These are phyloP conservation scores for Rauvolfia tetraphylla DNA, from an alignment of 257 asterid species.

Conservation along the genomic window DNA sequence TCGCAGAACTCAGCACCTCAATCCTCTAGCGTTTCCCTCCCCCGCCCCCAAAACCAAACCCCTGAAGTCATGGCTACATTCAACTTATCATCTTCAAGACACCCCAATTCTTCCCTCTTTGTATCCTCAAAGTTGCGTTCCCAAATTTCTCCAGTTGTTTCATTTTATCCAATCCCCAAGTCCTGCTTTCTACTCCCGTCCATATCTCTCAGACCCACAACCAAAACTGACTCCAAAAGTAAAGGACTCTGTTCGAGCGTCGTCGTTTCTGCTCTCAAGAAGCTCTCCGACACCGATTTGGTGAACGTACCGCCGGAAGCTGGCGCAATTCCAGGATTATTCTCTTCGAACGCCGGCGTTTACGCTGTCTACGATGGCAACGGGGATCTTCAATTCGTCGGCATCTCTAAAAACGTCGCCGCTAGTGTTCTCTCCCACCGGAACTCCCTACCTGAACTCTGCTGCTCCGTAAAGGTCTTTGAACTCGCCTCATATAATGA, in stretches of 20 bases:
- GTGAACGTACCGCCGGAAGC: constrained; percentile 49
- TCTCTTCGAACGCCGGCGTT: constrained; percentile 76
- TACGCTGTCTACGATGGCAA: constrained; percentile 63
- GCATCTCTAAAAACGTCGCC: constrained; percentile 78
- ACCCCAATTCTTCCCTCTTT: constrained; percentile 23
- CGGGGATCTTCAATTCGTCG: constrained; percentile 77
- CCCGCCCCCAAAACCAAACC: too few relatives aligned
- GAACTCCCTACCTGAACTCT: constrained; percentile 78
- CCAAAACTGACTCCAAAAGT: constrained; percentile 12
- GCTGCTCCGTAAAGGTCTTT: constrained; percentile 71
- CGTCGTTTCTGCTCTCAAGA: constrained; percentile 65
- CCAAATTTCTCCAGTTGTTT: constrained; percentile 31
- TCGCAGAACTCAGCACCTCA: too few relatives aligned
- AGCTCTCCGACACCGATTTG: constrained; percentile 54
- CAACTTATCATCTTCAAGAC: constrained; percentile 28
- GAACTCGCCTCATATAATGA: background rate
- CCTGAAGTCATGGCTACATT: constrained; percentile 19
- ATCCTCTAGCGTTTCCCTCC: too few relatives aligned
- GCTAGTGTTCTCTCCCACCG: constrained; percentile 66
- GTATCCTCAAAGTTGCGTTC: constrained; percentile 26
- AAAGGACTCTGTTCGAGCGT: constrained; percentile 31
- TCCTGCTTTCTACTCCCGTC: constrained; percentile 35
- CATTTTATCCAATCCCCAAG: constrained; percentile 37
- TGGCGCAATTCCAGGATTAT: constrained; percentile 29
- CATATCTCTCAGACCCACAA: constrained; percentile 23